phyloP scores from a whole-genome alignment of 2,329 filamentous ascomycete genomes.

The Pseudogymnoascus sp. region DNA sequence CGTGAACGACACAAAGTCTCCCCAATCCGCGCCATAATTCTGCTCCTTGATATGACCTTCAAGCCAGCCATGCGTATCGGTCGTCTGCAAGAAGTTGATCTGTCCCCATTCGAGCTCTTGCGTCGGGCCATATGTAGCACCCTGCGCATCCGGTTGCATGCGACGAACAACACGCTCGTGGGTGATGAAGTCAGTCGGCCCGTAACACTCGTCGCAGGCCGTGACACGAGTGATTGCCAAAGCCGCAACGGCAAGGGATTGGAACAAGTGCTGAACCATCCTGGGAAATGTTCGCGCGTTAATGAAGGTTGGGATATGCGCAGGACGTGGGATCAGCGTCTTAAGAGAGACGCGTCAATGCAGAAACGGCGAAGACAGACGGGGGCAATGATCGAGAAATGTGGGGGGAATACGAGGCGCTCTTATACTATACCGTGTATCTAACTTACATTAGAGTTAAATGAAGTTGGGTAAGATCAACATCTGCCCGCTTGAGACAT shows the following conservation, averaged over 20 bases:
- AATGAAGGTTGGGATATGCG: not conserved
- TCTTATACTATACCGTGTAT: not conserved
- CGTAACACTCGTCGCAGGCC: conserved; percentile 37
- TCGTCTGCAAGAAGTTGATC: conserved; percentile 94
- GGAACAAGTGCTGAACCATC: not conserved
- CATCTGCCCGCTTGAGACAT: no score
- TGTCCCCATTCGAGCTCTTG: conserved; percentile 85
- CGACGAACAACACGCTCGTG: conserved; percentile 42
- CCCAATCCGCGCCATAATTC: conserved; percentile 94
- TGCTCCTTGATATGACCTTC: conserved; percentile 86
- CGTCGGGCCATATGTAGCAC: conserved; percentile 38
- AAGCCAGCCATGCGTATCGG: conserved; percentile 93
- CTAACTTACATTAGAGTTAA: not conserved
- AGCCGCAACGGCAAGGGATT: conserved; percentile 10
- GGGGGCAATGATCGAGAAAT: not conserved
- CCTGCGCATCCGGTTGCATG: conserved; percentile 39
- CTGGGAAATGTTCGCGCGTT: not conserved
- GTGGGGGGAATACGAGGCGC: not conserved
- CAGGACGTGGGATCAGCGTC: not conserved
- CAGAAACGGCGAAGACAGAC: not conserved
- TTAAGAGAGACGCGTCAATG: not conserved
- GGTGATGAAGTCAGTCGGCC: conserved; percentile 34
- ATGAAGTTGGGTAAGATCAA: no score
- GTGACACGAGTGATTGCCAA: conserved; percentile 20
- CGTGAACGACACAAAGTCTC: conserved; percentile 92